phyloP scores from a whole-genome alignment of 768 basidiomycete species.

The Collybia sordida region DNA sequence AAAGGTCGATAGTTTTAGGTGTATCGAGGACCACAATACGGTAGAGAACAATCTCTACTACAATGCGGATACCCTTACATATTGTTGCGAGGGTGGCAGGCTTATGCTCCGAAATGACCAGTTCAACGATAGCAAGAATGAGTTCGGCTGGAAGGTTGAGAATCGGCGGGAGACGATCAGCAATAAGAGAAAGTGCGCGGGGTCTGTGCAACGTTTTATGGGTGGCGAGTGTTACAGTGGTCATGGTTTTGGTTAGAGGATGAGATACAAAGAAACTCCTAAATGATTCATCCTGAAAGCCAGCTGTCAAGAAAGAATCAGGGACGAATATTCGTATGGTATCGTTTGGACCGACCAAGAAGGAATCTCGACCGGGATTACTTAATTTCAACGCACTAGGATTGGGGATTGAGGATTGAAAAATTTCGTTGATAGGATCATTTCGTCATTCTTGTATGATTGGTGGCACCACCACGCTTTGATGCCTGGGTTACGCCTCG shows the following conservation, averaged over 20 bases:
- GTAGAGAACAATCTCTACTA: slow-evolving; percentile 36
- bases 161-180: slow-evolving; percentile 20
- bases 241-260: background rate
- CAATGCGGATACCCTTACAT: slow-evolving; percentile 27
- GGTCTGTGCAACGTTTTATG: slow-evolving; percentile 1
- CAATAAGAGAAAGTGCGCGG: slow-evolving; percentile 17
- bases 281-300: too few relatives aligned
- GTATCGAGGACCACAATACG: slow-evolving; percentile 35
- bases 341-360: too few relatives aligned
- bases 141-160: slow-evolving; percentile 38
- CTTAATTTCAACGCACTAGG: too few relatives aligned
- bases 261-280: too few relatives aligned
- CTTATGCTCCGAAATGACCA: slow-evolving; percentile 25
- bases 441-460: too few relatives aligned
- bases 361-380: too few relatives aligned
- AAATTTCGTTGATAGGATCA: too few relatives aligned
- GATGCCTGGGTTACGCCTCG: too few relatives aligned
- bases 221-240: background rate
- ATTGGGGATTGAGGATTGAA: too few relatives aligned
- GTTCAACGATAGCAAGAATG: slow-evolving; percentile 33
- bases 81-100: slow-evolving; percentile 29
- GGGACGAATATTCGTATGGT: too few relatives aligned
- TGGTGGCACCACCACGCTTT: too few relatives aligned
- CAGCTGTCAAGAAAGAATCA: too few relatives aligned
- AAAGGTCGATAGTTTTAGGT: slow-evolving; percentile 25